Evolutionary conservation across 257 asterid genomes (phyloP), one percentile per base, ranked within the genome.

Genomic region (Rubia yunnanensis): DNA sequence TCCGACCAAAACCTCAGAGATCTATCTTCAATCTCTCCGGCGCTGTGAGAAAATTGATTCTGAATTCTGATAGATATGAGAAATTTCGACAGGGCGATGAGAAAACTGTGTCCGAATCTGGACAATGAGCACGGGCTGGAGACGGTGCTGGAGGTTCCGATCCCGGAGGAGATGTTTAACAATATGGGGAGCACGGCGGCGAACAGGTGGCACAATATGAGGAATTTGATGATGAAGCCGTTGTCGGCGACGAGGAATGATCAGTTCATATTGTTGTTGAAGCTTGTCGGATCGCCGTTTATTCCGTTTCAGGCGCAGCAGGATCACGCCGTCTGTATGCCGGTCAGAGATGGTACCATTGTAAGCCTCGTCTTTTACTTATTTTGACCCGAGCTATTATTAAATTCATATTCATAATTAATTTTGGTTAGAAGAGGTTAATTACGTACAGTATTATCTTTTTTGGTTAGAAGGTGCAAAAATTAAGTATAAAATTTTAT

Each of bases 101-200:
- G 88, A 59, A 91, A 79, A 56, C 50, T 84, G 35, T 73, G 94
- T 49, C 95, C 94, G 1, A 91, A 91, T 77, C 70, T 82, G 66
- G 91, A 86, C 76, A 84, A 83, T 30, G 85, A 86, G 68, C 82
- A 80, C 58, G 89, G 82, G 10, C 77, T 86, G 49, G 96, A 91
- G 46, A 91, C 95, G 69, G 97, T 89, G 31, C 74, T 89, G 70
- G 98, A 92, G 83, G 95, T 92, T 23, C 96, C 96, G 0, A 75
- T 92, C 3, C 97, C 97, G 17, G 96, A 92, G 71, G 96, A 87
- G 39, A 87, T 86, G 97, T 89, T 81, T 65, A 76, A 71, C 63
- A 80, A 82, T 44, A 89, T 85, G 85, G 97, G 95, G 49, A 73
- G 73, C 78, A 83, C 67, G 65, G 80, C 92, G 70, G 85, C 79